Evolutionary conservation across 441 rosid species (phyloP).

Genomic region (Monsonia emarginata): DNA sequence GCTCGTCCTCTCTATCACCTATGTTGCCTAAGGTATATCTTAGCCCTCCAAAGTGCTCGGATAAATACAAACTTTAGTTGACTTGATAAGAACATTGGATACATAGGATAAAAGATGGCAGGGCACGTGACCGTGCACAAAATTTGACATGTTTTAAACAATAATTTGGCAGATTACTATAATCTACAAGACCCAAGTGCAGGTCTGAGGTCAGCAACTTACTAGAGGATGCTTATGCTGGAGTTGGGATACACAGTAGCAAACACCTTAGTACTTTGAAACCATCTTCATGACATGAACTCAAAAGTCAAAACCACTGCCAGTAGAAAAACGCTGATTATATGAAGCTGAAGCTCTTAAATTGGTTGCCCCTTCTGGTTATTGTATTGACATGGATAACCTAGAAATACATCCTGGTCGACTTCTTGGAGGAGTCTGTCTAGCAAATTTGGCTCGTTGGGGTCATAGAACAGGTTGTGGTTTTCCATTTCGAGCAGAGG

Average conservation of each 20-base stretch:
- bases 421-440: constrained; percentile 31
- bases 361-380: neutral
- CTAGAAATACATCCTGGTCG: constrained; percentile 28
- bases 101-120: neutral
- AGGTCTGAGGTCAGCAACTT: neutral
- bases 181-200: neutral
- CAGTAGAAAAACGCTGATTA: neutral
- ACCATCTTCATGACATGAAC: too few species aligned
- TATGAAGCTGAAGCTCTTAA: neutral
- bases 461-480: constrained; percentile 19
- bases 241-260: neutral
- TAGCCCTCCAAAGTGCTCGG: neutral
- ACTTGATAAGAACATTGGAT: neutral
- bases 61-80: neutral
- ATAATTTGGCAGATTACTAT: neutral
- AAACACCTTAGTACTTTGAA: too few species aligned
- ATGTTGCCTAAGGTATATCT: neutral
- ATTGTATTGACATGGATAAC: constrained; percentile 24
- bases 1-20: neutral
- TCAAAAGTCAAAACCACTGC: neutral
- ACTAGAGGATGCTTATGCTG: neutral
- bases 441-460: constrained; percentile 17
- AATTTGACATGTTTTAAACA: neutral
- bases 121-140: neutral
- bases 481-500: constrained; percentile 31